Percentiles rank a stretch among this genome's conserved stretches.
Evolutionary conservation across 2,329 filamentous ascomycete species (phyloP).

Genomic region (Coniochaeta ligniaria): DNA sequence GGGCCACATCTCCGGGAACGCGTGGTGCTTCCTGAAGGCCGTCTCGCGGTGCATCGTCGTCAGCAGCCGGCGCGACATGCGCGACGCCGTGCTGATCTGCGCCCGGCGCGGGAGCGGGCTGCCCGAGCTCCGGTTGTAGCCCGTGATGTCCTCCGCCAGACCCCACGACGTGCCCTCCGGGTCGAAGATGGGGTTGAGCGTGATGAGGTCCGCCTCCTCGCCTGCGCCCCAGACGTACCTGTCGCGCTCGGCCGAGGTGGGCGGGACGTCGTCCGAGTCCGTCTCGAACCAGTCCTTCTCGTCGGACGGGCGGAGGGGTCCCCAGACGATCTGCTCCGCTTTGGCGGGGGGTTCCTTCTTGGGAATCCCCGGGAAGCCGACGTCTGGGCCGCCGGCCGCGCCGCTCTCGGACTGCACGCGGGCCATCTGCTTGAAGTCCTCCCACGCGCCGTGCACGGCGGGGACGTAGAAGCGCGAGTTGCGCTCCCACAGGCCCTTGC

Average conservation of each 20-base stretch:
- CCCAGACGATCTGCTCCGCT: conserved; percentile 69
- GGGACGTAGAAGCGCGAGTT: conserved; percentile 74
- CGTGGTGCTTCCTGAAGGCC: conserved; percentile 74
- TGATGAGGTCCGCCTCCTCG: conserved; percentile 87
- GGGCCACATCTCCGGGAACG: conserved; percentile 97
- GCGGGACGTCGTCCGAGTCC: conserved; percentile 67
- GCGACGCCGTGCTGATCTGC: conserved; percentile 81
- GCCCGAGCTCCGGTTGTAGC: conserved; percentile 62
- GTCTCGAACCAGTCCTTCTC: conserved; percentile 64
- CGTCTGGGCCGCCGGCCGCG: conserved; percentile 59
- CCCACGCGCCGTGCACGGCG: conserved; percentile 68
- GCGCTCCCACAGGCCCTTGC: conserved; percentile 77
- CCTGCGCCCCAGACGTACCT: conserved; percentile 80
- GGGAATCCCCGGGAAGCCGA: conserved; percentile 55
- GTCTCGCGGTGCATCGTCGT: conserved; percentile 89
- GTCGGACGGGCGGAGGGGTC: conserved; percentile 64
- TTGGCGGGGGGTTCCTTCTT: conserved; percentile 29
- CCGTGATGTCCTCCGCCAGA: conserved; percentile 74
- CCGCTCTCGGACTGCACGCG: conserved; percentile 69
- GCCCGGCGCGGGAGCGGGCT: conserved; percentile 63
- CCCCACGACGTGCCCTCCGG: conserved; percentile 82
- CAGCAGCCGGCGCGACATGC: conserved; percentile 74
- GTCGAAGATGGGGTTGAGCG: conserved; percentile 87
- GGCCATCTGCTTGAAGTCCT: conserved; percentile 72
- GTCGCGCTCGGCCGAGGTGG: conserved; percentile 68